A percentile compares a stretch with the other conserved stretches of the same genome.
phyloP scores from a whole-genome alignment of 306 rosid genomes.

The Alnus rubra region DNA sequence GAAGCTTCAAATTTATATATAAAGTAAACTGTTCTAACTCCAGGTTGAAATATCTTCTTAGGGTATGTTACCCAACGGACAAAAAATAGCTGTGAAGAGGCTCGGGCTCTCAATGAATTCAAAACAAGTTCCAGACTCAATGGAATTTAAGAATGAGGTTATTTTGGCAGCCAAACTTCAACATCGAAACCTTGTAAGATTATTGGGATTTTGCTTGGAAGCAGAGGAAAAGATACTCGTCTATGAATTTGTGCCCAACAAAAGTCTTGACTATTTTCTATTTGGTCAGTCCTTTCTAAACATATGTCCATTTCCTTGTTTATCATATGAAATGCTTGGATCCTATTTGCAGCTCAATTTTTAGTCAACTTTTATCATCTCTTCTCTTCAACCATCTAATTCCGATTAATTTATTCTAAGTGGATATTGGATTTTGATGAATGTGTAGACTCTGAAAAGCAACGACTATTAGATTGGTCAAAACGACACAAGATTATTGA shows the following conservation, averaged over 20 bases:
- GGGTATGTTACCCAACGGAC: neutral
- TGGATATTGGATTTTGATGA: neutral
- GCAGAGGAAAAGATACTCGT: conserved; percentile 40
- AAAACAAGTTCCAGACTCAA: conserved; percentile 7
- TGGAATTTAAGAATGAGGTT: conserved; percentile 41
- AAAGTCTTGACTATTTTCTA: conserved; percentile 37
- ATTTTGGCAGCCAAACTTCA: conserved; percentile 32
- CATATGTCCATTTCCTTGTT: too few relatives aligned
- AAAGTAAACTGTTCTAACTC: too few relatives aligned
- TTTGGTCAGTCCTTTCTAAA: neutral
- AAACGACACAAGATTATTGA: neutral
- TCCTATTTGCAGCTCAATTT: too few relatives aligned
- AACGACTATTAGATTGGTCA: conserved; percentile 1
- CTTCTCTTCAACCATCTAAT: too few relatives aligned
- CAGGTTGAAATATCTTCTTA: neutral
- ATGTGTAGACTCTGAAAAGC: neutral
- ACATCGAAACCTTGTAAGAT: conserved; percentile 28
- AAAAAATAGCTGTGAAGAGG: conserved; percentile 40
- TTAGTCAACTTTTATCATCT: too few relatives aligned
- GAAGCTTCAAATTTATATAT: too few relatives aligned
- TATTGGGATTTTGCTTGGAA: conserved; percentile 32
- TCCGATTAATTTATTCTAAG: too few relatives aligned
- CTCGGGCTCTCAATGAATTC: conserved; percentile 36
- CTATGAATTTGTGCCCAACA: conserved; percentile 40
- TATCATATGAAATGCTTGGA: neutral